Evolutionary conservation across 1,284 basidiomycete genomes (phyloP).

Genomic region (Amylostereum chailletii): DNA sequence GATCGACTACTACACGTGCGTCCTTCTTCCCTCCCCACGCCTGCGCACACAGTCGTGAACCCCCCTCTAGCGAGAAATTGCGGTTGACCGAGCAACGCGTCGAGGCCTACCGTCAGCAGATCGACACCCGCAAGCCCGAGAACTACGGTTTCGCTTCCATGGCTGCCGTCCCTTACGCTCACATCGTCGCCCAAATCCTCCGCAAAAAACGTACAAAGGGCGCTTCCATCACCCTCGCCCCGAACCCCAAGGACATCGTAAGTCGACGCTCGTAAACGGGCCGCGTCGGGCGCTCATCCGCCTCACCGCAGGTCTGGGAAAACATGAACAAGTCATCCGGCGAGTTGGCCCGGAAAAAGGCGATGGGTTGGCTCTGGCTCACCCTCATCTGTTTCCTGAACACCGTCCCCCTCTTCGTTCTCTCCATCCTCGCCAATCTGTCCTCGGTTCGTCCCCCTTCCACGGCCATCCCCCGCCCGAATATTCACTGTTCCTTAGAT

Average conservation of each 20-base stretch:
- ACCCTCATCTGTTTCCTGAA: slow-evolving; percentile 81
- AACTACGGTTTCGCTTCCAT: slow-evolving; percentile 92
- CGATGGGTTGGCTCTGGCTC: slow-evolving; percentile 72
- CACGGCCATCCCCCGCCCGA: neutral
- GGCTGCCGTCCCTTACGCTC: slow-evolving; percentile 87
- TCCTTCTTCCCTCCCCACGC: slow-evolving; percentile 5
- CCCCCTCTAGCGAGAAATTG: slow-evolving; percentile 48
- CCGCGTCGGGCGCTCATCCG: slow-evolving; percentile 13
- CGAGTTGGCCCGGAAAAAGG: slow-evolving; percentile 58
- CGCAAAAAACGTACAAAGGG: slow-evolving; percentile 64
- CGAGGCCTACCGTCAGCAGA: slow-evolving; percentile 67
- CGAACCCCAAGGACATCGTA: slow-evolving; percentile 82
- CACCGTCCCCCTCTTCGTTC: slow-evolving; percentile 78
- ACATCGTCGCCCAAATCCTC: slow-evolving; percentile 71
- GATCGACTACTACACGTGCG: slow-evolving; percentile 78
- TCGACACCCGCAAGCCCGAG: slow-evolving; percentile 73
- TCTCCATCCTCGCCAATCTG: slow-evolving; percentile 78
- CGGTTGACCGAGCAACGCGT: slow-evolving; percentile 74
- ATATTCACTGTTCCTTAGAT: slow-evolving; percentile 34
- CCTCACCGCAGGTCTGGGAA: slow-evolving; percentile 62
- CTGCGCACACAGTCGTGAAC: neutral
- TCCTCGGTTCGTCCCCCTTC: slow-evolving; percentile 42
- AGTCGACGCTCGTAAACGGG: slow-evolving; percentile 18
- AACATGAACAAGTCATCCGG: slow-evolving; percentile 73
- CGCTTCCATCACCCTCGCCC: slow-evolving; percentile 63